Evolutionary conservation across 2,329 filamentous ascomycete species (phyloP), one percentile per base, ranked within the genome.

Genomic region (Alternaria atra): DNA sequence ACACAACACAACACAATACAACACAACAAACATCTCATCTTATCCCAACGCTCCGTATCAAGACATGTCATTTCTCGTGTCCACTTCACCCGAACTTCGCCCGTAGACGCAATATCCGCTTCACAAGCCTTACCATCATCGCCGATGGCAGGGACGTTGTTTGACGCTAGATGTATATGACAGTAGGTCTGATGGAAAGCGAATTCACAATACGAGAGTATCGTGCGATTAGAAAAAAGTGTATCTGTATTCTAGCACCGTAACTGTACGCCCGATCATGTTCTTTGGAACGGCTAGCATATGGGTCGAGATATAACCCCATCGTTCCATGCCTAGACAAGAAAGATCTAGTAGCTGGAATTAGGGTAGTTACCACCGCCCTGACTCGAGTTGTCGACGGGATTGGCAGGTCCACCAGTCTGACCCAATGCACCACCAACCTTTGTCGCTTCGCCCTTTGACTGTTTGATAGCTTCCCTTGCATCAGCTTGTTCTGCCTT

Each of bases 401-500:
- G 69, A 55, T 76, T 78, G 48, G 82, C 83, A 39, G 82, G 81
- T 2, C 81, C 82, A n/a, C 82, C 81, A 27, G 73, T 73, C 72
- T 84, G 81, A 2, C 81, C 82, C 53, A 81, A 62, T 4, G 80
- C 74, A 9, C 82, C 82, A 7, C 75, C 82, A 47, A 78, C 79
- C 68, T 77, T 77, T 5, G 77, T 73, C 20, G 76, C 65, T 40
- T 77, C 60, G 58, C 72, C 55, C 68, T 79, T 78, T 65, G 80
- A 61, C 61, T 76, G 67, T 70, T 83, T 75, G 34, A 81, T 73
- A 20, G 72, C 75, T 53, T 82, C 78, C 42, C 83, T 69, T 25
- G 75, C 69, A 15, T 76, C 78, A 8, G 78, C 75, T 68, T 84
- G 83, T 75, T 84, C 83, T 3, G 76, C 80, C 73, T 84, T 84